Conservation (phyloP, 305 asterid species). For the Rubia tinctorum region DNA sequence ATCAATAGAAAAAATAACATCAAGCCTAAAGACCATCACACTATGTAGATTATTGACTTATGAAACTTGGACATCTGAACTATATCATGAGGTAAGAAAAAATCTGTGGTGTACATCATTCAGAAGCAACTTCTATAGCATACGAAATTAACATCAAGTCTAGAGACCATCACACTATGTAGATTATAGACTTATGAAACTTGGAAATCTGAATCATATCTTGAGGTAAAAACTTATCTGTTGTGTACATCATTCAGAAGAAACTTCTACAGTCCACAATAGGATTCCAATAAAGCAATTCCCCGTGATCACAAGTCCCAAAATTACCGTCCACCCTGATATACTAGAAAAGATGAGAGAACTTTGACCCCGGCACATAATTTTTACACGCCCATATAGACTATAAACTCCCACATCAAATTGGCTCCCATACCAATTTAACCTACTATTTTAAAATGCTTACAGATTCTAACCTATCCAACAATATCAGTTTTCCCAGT, state of each 20-base stretch:
- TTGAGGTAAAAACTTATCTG: too few species aligned
- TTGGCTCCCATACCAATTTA: not conserved
- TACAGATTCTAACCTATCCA: not conserved
- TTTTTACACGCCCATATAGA: not conserved
- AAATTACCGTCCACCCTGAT: too few species aligned
- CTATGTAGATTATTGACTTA: not conserved
- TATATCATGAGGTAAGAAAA: not conserved
- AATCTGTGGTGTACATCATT: not conserved
- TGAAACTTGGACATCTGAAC: not conserved
- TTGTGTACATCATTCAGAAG: not conserved
- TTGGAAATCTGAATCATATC: not conserved
- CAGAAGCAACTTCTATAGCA: not conserved
- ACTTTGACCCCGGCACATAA: too few species aligned
- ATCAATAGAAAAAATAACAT: not conserved
- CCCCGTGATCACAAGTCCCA: not conserved
- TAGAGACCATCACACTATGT: not conserved
- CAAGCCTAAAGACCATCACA: not conserved
- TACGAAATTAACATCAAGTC: not conserved
- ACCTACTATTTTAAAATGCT: not conserved
- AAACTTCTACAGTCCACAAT: not conserved
- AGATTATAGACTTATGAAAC: not conserved
- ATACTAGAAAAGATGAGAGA: not conserved
- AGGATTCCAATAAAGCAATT: not conserved
- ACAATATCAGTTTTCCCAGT: not conserved
- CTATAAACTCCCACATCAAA: not conserved